Percentiles rank a stretch among this genome's conserved stretches.
Conservation (phyloP, 305 asterid genomes). For the Fraxinus greggii region DNA sequence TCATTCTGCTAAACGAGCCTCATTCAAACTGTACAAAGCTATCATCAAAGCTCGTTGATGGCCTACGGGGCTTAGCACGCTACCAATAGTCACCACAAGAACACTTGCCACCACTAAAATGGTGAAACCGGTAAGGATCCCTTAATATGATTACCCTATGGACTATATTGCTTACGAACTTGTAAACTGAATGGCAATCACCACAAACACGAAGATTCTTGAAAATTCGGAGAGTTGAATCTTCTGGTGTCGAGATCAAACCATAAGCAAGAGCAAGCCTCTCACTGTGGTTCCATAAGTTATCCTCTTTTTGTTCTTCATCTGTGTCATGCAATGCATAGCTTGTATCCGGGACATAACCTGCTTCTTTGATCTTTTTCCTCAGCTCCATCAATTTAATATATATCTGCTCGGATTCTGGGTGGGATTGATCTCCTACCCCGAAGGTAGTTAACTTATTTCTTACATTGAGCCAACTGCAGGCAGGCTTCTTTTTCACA, state of each 20-base stretch:
- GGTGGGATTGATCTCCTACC: slow-evolving; percentile 61
- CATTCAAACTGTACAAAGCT: not conserved
- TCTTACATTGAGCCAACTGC: slow-evolving; percentile 75
- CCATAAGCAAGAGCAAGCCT: slow-evolving; percentile 81
- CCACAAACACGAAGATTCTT: slow-evolving; percentile 88
- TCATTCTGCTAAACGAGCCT: not conserved
- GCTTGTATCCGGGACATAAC: slow-evolving; percentile 70
- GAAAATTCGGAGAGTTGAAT: slow-evolving; percentile 65
- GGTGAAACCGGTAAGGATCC: slow-evolving; percentile 88
- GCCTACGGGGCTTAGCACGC: not conserved
- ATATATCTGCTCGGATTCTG: slow-evolving; percentile 43
- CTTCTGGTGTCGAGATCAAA: slow-evolving; percentile 49
- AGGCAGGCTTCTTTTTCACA: slow-evolving; percentile 72
- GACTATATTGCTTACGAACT: slow-evolving; percentile 55
- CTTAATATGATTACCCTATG: slow-evolving; percentile 62
- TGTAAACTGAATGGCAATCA: slow-evolving; percentile 80
- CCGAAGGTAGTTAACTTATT: slow-evolving; percentile 54
- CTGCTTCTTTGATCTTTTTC: slow-evolving; percentile 59
- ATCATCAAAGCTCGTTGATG: not conserved
- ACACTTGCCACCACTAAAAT: slow-evolving; percentile 65
- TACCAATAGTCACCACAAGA: slow-evolving; percentile 92
- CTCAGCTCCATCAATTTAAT: slow-evolving; percentile 50
- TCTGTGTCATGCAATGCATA: slow-evolving; percentile 78
- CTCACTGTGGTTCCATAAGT: slow-evolving; percentile 80
- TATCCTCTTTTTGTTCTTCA: slow-evolving; percentile 80